Conservation (phyloP, 768 basidiomycete genomes). For the Mycena olivaceomarginata region DNA sequence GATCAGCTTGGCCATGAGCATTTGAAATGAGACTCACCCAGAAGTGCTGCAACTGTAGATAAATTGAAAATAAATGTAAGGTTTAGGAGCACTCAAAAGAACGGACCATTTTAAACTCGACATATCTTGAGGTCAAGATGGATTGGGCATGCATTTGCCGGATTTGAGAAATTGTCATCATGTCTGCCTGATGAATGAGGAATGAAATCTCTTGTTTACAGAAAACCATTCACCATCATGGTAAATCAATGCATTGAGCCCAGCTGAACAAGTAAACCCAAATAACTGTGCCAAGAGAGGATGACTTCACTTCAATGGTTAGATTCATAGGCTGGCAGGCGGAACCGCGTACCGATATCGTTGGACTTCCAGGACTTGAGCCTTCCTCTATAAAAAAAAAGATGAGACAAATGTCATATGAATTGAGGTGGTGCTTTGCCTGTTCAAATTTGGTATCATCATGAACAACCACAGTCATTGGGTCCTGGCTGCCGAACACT, state of each 20-base stretch:
- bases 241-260: neutral
- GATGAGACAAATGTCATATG: no score
- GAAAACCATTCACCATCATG: neutral
- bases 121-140: neutral
- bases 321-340: no score
- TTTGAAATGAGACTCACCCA: neutral
- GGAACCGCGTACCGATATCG: neutral
- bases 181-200: no score
- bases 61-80: no score
- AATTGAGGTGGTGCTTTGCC: no score
- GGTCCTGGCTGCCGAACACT: neutral
- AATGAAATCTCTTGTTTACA: no score
- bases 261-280: neutral
- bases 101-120: no score
- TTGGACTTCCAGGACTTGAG: neutral
- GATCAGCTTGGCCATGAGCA: neutral
- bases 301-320: no score
- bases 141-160: neutral
- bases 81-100: no score
- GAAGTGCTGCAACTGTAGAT: neutral
- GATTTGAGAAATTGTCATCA: neutral
- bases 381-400: neutral
- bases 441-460: no score
- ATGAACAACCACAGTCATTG: no score
- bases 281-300: no score